Percentiles rank a stretch among this genome's conserved stretches.
Conservation (phyloP, 2,329 filamentous ascomycete genomes). For the Macroventuria anomochaeta region DNA sequence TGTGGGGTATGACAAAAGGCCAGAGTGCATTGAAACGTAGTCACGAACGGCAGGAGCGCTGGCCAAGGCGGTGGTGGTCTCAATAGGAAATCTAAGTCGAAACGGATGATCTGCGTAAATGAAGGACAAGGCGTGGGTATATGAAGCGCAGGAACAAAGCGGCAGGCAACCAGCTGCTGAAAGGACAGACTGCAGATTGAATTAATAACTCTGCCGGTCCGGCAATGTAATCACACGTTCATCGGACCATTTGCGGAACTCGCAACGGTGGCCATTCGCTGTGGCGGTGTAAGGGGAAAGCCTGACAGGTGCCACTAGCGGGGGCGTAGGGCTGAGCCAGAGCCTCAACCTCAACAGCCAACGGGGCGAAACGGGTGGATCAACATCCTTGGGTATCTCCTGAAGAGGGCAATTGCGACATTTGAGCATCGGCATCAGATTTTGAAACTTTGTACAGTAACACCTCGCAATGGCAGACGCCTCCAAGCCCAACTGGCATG, state of each 20-base stretch:
- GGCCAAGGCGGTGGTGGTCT: constrained; percentile 31
- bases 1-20: constrained; percentile 45
- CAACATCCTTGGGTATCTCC: not conserved
- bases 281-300: constrained; percentile 30
- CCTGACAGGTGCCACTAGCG: constrained; percentile 21
- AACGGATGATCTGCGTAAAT: constrained; percentile 29
- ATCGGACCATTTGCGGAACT: constrained; percentile 37
- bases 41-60: constrained; percentile 27
- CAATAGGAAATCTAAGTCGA: constrained; percentile 28
- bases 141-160: constrained; percentile 8
- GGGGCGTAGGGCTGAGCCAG: constrained; percentile 31
- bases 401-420: not conserved
- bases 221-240: constrained; percentile 42
- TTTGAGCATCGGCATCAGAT: not conserved
- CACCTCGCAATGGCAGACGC: constrained; percentile 27
- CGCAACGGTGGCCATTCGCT: constrained; percentile 43
- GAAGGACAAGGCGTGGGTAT: constrained; percentile 25
- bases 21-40: constrained; percentile 44
- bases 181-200: constrained; percentile 21
- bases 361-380: not conserved
- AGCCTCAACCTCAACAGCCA: constrained; percentile 21
- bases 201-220: constrained; percentile 12
- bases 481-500: constrained; percentile 45
- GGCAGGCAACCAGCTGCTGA: constrained; percentile 16
- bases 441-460: not conserved